Conservation (phyloP, 2,329 filamentous ascomycete genomes). For the Talaromyces funiculosus region DNA sequence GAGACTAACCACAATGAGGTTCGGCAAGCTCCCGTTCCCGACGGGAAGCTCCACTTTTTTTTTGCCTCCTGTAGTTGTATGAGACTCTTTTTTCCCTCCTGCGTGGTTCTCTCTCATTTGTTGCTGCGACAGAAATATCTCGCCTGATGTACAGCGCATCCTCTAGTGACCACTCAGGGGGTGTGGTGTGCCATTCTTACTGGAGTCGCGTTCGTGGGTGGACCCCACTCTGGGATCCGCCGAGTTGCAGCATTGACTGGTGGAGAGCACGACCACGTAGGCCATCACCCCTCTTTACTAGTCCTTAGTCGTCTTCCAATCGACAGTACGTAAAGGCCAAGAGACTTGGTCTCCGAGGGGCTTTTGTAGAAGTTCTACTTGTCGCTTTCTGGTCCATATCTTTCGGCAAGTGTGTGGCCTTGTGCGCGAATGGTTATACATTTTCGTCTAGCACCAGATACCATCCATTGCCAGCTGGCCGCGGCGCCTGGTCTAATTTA, state of each 20-base stretch:
- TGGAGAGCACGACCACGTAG: slow-evolving; percentile 11
- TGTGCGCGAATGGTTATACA: neutral
- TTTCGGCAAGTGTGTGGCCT: neutral
- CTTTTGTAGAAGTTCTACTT: neutral
- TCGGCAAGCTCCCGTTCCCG: slow-evolving; percentile 13
- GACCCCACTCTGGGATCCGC: neutral
- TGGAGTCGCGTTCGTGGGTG: neutral
- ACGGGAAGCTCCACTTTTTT: slow-evolving; percentile 8
- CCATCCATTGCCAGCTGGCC: neutral
- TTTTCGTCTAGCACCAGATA: neutral
- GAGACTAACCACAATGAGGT: slow-evolving; percentile 4
- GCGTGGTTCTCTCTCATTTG: neutral
- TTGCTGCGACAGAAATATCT: neutral
- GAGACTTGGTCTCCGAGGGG: neutral
- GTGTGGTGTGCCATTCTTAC: neutral
- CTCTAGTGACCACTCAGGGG: neutral
- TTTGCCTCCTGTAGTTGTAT: too few relatives aligned
- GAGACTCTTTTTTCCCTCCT: neutral
- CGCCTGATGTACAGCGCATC: slow-evolving; percentile 14
- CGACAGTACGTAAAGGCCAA: neutral
- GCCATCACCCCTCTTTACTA: slow-evolving; percentile 1
- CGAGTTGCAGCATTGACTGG: slow-evolving; percentile 7
- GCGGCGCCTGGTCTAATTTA: neutral
- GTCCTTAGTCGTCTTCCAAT: neutral
- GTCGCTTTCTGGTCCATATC: neutral